These are phyloP conservation scores for Suillus occidentalis DNA, from an alignment of 768 basidiomycete genomes.

Conservation along the genomic window DNA sequence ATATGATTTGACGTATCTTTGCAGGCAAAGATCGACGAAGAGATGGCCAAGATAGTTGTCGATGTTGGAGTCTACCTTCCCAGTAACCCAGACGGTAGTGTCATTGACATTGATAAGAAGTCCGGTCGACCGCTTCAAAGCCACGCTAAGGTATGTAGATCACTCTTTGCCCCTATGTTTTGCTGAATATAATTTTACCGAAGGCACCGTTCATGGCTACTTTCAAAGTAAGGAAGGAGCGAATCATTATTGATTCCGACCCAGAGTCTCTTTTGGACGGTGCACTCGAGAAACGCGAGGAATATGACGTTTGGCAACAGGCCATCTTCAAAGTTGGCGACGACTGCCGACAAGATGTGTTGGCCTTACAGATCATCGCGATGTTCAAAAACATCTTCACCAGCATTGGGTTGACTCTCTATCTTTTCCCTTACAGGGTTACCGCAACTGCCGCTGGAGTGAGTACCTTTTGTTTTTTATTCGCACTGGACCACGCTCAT, in stretches of 20 bases:
- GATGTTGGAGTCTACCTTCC: constrained; percentile 97
- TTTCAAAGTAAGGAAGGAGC: constrained; percentile 94
- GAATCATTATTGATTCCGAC: constrained; percentile 62
- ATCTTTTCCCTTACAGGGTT: constrained; percentile 94
- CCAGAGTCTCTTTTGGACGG: constrained; percentile 73
- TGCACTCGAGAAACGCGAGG: constrained; percentile 52
- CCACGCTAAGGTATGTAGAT: constrained; percentile 80
- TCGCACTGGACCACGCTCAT: background rate
- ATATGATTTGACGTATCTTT: constrained; percentile 5
- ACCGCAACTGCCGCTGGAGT: constrained; percentile 97
- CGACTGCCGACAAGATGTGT: constrained; percentile 97
- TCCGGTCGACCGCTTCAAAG: constrained; percentile 95
- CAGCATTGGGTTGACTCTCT: constrained; percentile 82
- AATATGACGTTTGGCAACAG: constrained; percentile 93
- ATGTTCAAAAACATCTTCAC: constrained; percentile 99
- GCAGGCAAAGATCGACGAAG: constrained; percentile 98
- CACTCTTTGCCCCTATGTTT: background rate
- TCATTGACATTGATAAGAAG: constrained; percentile 96
- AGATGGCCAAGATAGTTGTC: constrained; percentile 94
- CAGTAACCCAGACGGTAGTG: constrained; percentile 94
- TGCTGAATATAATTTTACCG: constrained; percentile 6
- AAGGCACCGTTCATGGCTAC: constrained; percentile 99
- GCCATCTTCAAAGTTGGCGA: constrained; percentile 99
- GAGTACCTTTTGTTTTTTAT: constrained; percentile 31
- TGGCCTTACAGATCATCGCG: constrained; percentile 94